Evolutionary conservation across 108 stramenopile genomes (phyloP).

Genomic region (Discostella stelligeroides): DNA sequence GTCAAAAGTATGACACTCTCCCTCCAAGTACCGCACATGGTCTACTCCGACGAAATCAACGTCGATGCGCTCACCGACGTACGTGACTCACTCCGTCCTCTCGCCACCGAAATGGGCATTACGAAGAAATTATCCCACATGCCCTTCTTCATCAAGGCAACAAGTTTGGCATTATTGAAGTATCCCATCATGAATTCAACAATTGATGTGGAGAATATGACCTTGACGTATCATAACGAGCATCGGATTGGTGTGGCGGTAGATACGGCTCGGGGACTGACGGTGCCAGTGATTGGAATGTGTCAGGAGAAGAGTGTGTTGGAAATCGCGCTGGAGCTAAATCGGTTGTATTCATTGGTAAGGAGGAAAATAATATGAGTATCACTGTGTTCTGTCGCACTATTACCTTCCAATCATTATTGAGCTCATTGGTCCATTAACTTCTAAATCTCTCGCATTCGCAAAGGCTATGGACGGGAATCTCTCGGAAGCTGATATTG

Average conservation of each 20-base stretch:
- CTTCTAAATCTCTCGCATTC: background rate
- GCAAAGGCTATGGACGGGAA: conserved; percentile 50
- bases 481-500: conserved; percentile 77
- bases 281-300: conserved; percentile 88
- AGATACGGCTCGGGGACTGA: conserved; percentile 92
- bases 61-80: conserved; percentile 64
- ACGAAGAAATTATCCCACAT: conserved; percentile 70
- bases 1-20: conserved; percentile 92
- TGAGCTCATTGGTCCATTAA: conserved; percentile 51
- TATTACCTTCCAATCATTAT: conserved; percentile 15
- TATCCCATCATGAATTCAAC: conserved; percentile 90
- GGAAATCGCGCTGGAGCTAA: conserved; percentile 89
- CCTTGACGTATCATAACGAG: conserved; percentile 67
- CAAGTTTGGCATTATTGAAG: conserved; percentile 79
- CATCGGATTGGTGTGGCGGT: conserved; percentile 98
- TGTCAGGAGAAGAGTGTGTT: conserved; percentile 76
- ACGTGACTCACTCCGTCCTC: conserved; percentile 64
- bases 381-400: conserved; percentile 1
- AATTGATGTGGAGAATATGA: conserved; percentile 68
- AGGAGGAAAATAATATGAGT: conserved; percentile 4
- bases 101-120: conserved; percentile 47
- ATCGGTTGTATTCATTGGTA: conserved; percentile 65
- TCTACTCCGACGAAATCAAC: conserved; percentile 93
- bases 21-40: conserved; percentile 95
- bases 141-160: conserved; percentile 93